Base-by-base conservation (phyloP, 1,139 yeast genomes). In the Taphrina pruni region DNA sequence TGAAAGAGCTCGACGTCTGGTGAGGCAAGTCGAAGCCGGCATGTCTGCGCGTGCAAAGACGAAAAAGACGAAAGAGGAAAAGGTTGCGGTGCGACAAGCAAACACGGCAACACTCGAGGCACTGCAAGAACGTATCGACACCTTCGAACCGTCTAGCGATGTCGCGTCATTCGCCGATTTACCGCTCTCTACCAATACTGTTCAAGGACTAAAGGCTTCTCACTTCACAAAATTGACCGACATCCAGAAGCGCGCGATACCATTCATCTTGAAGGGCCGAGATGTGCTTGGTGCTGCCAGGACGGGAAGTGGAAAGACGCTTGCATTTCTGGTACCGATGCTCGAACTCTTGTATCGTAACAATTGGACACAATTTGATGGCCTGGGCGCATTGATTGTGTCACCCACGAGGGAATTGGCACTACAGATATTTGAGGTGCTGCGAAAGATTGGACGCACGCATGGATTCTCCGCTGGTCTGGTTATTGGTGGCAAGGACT, bases 401-500 rank as follows among this genome's bases (percentile, higher is more conserved):
- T 88, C 97, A 0, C 98, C 99, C 7, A 94, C 98, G 0, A 85
- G 99, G 78, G 99, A 93, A 77, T 82, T 94, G 71, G 97, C 99
- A 0, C 88, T 91, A 73, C 99, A 94, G 79, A 94, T 90, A 38
- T 94, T 92, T 75, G 97, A 93, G 76, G 98, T 94, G 1, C 80
- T 94, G 72, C 82, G 89, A 41, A 90, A 88, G 75, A 88, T 94
- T 69, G 99, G 99, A 50, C 86, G 87, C 66, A 83, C 86, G 74
- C 90, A 88, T 74, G 83, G 87, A 12, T 87, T 94, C 72, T 90
- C 97, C 6, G 98, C 98, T 1, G 99, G 97, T 72, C 82, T 94
- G 73, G 96, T 94, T 21, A 93, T 95, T 75, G 99, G 99, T 70
- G 99, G 99, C 66, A 93, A 94, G 77, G 97, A 94, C 78, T 91